These are phyloP conservation scores for Aspergillus ochraceus DNA, from an alignment of 2,329 filamentous ascomycete genomes.

Conservation along the genomic window DNA sequence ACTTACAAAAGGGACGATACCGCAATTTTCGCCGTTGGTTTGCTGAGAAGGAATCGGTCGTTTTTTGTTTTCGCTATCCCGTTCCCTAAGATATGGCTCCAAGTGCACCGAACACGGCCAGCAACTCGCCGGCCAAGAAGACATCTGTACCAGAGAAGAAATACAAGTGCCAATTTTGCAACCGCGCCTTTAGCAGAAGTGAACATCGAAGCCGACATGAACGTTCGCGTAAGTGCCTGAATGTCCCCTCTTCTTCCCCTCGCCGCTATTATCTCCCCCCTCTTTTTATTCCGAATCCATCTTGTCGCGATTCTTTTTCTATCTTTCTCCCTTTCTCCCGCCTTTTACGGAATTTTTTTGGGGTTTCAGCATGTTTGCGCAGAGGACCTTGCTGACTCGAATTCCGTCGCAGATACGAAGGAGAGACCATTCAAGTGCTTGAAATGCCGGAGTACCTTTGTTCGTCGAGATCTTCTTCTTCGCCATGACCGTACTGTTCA, in stretches of 20 bases:
- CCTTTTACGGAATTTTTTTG: background rate
- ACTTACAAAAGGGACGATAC: conserved; percentile 42
- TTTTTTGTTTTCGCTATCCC: conserved; percentile 17
- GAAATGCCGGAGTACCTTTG: conserved; percentile 98
- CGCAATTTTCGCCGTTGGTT: conserved; percentile 27
- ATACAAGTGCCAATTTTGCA: conserved; percentile 99
- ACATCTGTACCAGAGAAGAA: conserved; percentile 86
- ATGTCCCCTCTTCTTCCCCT: background rate
- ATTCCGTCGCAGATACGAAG: conserved; percentile 74
- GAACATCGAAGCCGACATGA: conserved; percentile 97
- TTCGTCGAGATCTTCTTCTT: conserved; percentile 91
- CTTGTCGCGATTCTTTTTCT: background rate
- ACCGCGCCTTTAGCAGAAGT: conserved; percentile 93
- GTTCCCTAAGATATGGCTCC: conserved; percentile 40
- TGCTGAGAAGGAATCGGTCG: conserved; percentile 26
- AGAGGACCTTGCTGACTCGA: background rate
- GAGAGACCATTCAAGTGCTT: conserved; percentile 98
- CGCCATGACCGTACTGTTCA: conserved; percentile 98
- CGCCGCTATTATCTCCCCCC: too few species aligned
- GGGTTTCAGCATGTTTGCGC: background rate
- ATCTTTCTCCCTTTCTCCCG: background rate
- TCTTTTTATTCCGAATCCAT: too few species aligned
- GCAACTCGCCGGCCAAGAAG: conserved; percentile 78
- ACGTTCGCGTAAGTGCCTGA: conserved; percentile 80
- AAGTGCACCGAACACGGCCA: conserved; percentile 61